Percentiles rank a stretch among this genome's conserved stretches.
Conservation (phyloP, 2,329 filamentous ascomycete genomes). For the Dactylellina parvicollis region DNA sequence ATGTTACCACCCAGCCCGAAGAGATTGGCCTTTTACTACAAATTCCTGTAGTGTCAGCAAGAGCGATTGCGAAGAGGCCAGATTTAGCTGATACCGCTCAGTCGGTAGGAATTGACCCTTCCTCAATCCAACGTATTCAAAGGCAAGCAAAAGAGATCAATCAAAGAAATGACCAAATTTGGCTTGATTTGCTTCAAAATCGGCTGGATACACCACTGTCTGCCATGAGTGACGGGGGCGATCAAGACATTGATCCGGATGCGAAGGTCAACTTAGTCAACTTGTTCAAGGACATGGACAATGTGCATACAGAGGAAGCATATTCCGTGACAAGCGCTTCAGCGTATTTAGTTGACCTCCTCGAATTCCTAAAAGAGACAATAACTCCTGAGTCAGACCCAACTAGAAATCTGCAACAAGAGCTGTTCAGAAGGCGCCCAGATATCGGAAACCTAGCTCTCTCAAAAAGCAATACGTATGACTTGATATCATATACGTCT, state of each 20-base stretch:
- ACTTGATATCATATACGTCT: too few relatives aligned
- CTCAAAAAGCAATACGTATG: too few relatives aligned
- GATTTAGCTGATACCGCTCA: not conserved
- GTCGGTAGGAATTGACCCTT: not conserved
- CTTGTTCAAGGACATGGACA: conserved; percentile 29
- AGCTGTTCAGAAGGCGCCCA: conserved; percentile 56
- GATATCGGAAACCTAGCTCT: conserved; percentile 56
- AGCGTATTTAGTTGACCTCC: conserved; percentile 57
- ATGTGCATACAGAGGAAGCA: conserved; percentile 52
- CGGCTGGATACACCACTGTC: not conserved
- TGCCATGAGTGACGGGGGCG: not conserved
- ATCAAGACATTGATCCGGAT: not conserved
- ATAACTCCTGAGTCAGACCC: conserved; percentile 21
- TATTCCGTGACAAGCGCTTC: conserved; percentile 52
- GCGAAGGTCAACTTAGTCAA: not conserved
- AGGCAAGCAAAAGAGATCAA: not conserved
- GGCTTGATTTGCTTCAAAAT: not conserved
- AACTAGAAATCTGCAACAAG: too few relatives aligned
- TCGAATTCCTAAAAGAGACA: conserved; percentile 53
- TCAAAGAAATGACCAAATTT: conserved; percentile 1
- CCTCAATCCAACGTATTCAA: not conserved
- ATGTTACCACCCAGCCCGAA: not conserved
- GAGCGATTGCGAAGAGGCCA: not conserved
- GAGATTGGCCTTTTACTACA: not conserved
- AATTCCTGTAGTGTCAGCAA: not conserved